These are phyloP conservation scores for Nannizziopsis barbatae DNA, from an alignment of 2,329 filamentous ascomycete species.

Conservation along the genomic window DNA sequence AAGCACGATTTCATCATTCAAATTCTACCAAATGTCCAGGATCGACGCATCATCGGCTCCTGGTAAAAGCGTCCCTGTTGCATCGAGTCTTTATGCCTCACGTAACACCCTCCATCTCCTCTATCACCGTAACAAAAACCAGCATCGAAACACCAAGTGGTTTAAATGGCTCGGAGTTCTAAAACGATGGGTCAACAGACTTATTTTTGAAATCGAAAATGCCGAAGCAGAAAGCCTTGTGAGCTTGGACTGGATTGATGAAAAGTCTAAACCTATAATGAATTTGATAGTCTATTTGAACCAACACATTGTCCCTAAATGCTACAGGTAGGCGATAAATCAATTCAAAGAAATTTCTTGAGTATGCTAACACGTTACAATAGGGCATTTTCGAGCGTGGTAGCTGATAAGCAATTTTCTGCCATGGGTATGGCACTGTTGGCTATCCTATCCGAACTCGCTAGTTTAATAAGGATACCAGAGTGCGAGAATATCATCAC, in stretches of 20 bases:
- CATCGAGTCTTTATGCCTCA: too few relatives aligned
- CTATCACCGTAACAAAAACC: constrained; percentile 78
- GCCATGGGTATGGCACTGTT: constrained; percentile 59
- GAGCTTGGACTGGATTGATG: constrained; percentile 35
- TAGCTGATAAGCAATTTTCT: constrained; percentile 62
- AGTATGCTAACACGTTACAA: not conserved
- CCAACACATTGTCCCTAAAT: constrained; percentile 29
- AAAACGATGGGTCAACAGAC: constrained; percentile 51
- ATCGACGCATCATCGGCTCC: too few relatives aligned
- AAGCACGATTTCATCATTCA: too few relatives aligned
- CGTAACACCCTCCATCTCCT: constrained; percentile 51
- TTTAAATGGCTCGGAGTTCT: constrained; percentile 64
- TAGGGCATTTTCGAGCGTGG: constrained; percentile 53
- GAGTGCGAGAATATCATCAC: not conserved
- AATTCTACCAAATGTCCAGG: too few relatives aligned
- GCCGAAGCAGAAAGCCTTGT: constrained; percentile 31
- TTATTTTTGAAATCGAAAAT: constrained; percentile 39
- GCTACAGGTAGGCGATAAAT: constrained; percentile 28
- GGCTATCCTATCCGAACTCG: constrained; percentile 50
- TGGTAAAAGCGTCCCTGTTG: too few relatives aligned
- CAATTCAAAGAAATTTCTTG: constrained; percentile 13
- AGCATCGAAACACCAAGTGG: constrained; percentile 73
- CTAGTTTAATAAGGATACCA: constrained; percentile 19
- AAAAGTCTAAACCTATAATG: constrained; percentile 27
- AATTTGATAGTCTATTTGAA: constrained; percentile 22